Percentiles rank a stretch among this genome's conserved stretches.
Evolutionary conservation across 768 basidiomycete species (phyloP).

Genomic region (Tricholoma sp.): DNA sequence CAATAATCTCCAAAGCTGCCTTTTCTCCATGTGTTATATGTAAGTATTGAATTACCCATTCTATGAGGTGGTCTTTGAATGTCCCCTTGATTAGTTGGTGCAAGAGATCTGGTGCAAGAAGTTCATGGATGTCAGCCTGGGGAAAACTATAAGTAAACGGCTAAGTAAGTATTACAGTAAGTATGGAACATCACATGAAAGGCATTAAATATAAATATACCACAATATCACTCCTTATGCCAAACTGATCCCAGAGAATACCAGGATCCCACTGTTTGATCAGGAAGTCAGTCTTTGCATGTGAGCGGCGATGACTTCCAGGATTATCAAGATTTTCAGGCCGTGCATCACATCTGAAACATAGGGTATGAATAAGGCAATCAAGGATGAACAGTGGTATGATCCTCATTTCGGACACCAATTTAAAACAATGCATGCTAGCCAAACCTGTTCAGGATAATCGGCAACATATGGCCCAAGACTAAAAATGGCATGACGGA

Average conservation of each 20-base stretch:
- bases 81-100: background rate
- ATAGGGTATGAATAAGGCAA: background rate
- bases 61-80: constrained; percentile 15
- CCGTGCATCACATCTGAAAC: constrained; percentile 7
- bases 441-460: constrained; percentile 20
- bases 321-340: constrained; percentile 1
- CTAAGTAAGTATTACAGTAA: constrained; percentile 13
- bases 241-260: constrained; percentile 22
- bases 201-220: constrained; percentile 11
- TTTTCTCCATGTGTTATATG: constrained; percentile 11
- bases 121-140: constrained; percentile 26
- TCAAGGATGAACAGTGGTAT: background rate
- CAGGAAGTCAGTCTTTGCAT: constrained; percentile 11
- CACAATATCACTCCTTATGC: constrained; percentile 20
- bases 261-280: constrained; percentile 7
- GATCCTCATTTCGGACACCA: constrained; percentile 22
- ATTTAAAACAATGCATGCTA: constrained; percentile 17
- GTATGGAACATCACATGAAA: constrained; percentile 1
- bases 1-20: constrained; percentile 21
- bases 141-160: constrained; percentile 24
- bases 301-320: constrained; percentile 3
- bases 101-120: constrained; percentile 13
- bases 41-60: constrained; percentile 30
- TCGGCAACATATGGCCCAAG: constrained; percentile 24
- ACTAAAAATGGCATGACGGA: constrained; percentile 15